Base-by-base conservation (phyloP, 306 rosid genomes). In the Myrica gale region DNA sequence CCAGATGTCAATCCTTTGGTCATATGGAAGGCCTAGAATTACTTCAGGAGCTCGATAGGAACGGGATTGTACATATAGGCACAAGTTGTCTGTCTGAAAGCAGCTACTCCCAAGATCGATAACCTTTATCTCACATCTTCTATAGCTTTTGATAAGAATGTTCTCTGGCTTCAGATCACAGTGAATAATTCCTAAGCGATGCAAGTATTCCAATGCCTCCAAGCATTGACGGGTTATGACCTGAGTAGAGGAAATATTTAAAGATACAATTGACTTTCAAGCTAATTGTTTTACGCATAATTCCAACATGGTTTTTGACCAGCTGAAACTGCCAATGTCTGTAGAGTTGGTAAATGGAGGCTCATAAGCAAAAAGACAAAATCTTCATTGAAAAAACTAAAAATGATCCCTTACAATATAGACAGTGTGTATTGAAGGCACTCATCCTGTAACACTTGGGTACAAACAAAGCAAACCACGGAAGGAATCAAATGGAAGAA, bases 31-130 rank as follows among this genome's bases (percentile, higher is more conserved):
- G 82, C 99, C 99, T 47, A 96, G 89, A 69, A 96, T 96, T 79
- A 96, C 98, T 88, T 96, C 99, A 17, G 99, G 99, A 80, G 99
- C 99, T 84, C 99, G 82, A 77, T 96, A 96, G 20, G 99, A 96
- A 76, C 99, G 92, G 5, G 99, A 96, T 73, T 96, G 99, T 61
- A 96, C 99, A 56, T 96, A 96, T 12, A 96, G 86, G 82, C 97
- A 90, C 76, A 96, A 80, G 82, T 83, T 89, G 87, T 96, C 99
- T 0, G 96, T 82, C 57, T 61, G 88, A 79, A 96, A 96, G 84
- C 99, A 96, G 82, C 99, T 96, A 82, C 99, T 96, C 79, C 99
- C 99, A 0, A 96, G 96, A 86, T 96, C 99, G 71, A 96, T 96
- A 76, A 96, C 87, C 90, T 96, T 96, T 72, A 96, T 87, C 82